phyloP scores from a whole-genome alignment of 2,329 filamentous ascomycete species.

The Sarocladium strictum region DNA sequence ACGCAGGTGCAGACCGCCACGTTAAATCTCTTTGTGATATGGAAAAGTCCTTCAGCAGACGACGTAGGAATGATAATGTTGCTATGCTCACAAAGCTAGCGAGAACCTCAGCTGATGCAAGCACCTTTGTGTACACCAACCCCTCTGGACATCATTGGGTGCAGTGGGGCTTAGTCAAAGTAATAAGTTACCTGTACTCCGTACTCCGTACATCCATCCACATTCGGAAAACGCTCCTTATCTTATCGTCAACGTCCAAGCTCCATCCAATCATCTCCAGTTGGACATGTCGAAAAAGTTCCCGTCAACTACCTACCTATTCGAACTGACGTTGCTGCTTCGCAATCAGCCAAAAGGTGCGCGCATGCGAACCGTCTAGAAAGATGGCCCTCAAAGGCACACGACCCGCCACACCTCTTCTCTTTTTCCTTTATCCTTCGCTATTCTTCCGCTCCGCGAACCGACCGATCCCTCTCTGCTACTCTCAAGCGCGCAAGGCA shows the following conservation, averaged over 20 bases:
- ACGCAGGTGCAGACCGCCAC: too few species aligned
- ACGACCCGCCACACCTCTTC: not conserved
- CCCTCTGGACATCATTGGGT: too few species aligned
- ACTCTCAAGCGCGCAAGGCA: conserved; percentile 12
- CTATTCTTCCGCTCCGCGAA: conserved; percentile 10
- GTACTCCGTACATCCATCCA: too few species aligned
- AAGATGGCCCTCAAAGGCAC: not conserved
- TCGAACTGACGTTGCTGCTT: not conserved
- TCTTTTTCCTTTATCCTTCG: not conserved
- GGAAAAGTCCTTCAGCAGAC: too few species aligned
- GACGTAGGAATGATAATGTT: too few species aligned
- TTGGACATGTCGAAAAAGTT: not conserved
- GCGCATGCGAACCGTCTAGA: not conserved
- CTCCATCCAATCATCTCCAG: not conserved
- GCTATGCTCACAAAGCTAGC: too few species aligned
- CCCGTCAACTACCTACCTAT: not conserved
- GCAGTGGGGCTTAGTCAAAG: too few species aligned
- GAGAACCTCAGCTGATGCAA: too few species aligned
- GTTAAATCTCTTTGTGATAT: too few species aligned
- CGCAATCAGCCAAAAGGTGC: too few species aligned
- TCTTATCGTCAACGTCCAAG: not conserved
- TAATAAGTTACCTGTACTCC: too few species aligned
- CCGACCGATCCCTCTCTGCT: conserved; percentile 11
- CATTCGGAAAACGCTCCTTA: not conserved
- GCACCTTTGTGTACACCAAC: too few species aligned